Evolutionary conservation across 2,329 filamentous ascomycete species (phyloP), one percentile per base, ranked within the genome.

Genomic region (Boeremia exigua): DNA sequence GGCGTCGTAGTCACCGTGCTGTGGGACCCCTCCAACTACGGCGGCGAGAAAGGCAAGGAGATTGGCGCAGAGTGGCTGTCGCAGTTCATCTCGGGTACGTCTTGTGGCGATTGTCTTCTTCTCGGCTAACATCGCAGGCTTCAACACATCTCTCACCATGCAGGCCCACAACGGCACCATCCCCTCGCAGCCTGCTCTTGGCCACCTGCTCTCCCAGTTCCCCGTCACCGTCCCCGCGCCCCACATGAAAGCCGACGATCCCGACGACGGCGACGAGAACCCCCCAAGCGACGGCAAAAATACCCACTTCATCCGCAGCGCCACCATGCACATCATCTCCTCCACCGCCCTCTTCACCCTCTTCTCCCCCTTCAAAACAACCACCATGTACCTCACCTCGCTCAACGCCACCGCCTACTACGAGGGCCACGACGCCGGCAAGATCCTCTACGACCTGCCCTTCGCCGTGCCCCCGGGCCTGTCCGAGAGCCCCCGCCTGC

Each of bases 321-420:
- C 93, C 10, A 94, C 88, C 23, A 81, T 99, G 76, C 92, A 98
- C 77, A 77, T 98, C 48, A 83, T 95, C 60, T 90, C 91, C 14
- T 96, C 92, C 0, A 92, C 92, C 0, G 94, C 94, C 3, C 86
- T 88, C 0, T 97, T 99, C 75, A 87, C 85, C 0, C 82, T 98
- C 19, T 82, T 88, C 34, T 97, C 93, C 0, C 95, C 95, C 0
- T 80, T 98, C 8, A 77, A 81, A 36, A 80, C 86, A 54, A 89
- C 89, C 47, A 91, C 87, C 0, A 77, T 98, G 15, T 90, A 87
- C 65, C 84, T 99, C 59, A 91, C 91, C 33, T 83, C 81, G 46
- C 84, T 98, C 66, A 89, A 96, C 68, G 94, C 94, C 6, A 92
- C 89, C 1, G 92, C 95, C 0, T 89, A 87, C 58, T 96, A 96